phyloP scores from a whole-genome alignment of 1,284 basidiomycete species.

The Microbotryomycetes sp. region DNA sequence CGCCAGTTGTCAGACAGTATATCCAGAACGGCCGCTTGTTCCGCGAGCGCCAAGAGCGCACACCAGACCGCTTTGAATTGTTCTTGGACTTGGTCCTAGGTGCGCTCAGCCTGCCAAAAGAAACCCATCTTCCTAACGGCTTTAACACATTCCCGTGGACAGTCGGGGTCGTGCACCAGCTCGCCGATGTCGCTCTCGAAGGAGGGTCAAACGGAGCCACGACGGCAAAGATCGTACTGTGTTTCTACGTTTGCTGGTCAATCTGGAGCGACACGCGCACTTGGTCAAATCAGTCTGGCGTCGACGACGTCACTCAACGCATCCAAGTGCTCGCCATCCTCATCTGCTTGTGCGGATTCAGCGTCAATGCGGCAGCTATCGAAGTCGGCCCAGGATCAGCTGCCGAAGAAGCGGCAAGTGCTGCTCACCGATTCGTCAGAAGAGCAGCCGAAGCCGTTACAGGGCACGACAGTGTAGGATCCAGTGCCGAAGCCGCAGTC shows the following conservation, averaged over 20 bases:
- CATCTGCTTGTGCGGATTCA: background rate
- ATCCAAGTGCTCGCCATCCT: background rate
- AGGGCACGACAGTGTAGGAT: background rate
- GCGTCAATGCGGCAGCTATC: background rate
- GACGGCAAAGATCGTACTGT: background rate
- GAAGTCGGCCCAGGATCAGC: background rate
- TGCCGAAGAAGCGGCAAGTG: background rate
- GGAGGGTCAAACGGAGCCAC: background rate
- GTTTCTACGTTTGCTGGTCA: background rate
- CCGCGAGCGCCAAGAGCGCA: constrained; percentile 37
- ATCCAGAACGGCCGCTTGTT: constrained; percentile 37
- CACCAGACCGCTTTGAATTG: constrained; percentile 38
- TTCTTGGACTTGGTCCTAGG: constrained; percentile 40
- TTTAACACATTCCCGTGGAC: too few species aligned
- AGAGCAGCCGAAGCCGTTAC: background rate
- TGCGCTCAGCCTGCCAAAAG: background rate
- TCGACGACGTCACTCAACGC: background rate
- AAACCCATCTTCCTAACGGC: background rate
- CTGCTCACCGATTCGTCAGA: background rate
- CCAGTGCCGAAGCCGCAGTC: background rate
- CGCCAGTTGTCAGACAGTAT: constrained; percentile 40
- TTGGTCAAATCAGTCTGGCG: background rate
- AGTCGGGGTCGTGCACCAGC: constrained; percentile 12
- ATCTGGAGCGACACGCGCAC: constrained; percentile 1
- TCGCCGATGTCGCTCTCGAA: constrained; percentile 10